phyloP scores from a whole-genome alignment of 2,329 filamentous ascomycete species.

The Monosporascus cannonballus region DNA sequence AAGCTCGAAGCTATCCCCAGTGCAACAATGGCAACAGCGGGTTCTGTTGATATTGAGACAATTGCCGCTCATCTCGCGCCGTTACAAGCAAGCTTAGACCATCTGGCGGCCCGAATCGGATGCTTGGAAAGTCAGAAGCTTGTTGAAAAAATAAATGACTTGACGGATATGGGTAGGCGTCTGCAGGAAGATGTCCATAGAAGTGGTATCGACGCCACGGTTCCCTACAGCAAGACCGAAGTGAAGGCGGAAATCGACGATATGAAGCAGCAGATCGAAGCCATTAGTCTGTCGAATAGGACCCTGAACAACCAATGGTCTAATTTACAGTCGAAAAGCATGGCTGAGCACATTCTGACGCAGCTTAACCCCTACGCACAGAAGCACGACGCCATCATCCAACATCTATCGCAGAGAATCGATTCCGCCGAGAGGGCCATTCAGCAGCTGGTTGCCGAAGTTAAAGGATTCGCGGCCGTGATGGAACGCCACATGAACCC shows the following conservation, averaged over 20 bases:
- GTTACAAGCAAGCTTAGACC: not conserved
- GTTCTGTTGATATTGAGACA: no score
- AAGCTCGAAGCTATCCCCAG: constrained; percentile 1
- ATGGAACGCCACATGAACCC: not conserved
- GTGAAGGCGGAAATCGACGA: constrained; percentile 22
- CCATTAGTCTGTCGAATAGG: constrained; percentile 30
- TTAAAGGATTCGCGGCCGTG: not conserved
- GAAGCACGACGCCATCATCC: constrained; percentile 1
- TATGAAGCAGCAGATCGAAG: constrained; percentile 22
- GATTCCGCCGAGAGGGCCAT: not conserved
- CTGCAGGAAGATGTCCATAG: constrained; percentile 4
- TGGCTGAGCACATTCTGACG: constrained; percentile 35
- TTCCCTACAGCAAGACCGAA: not conserved
- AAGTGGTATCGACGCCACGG: not conserved
- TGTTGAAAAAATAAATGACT: not conserved
- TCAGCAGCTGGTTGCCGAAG: not conserved
- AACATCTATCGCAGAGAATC: not conserved
- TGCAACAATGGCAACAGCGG: not conserved
- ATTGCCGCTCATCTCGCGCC: not conserved
- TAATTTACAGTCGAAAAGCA: constrained; percentile 38
- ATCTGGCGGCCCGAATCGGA: not conserved
- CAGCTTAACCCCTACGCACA: constrained; percentile 18
- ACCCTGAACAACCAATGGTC: constrained; percentile 42
- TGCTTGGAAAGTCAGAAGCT: not conserved
- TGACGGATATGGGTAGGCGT: not conserved